Percentiles rank a stretch among this genome's conserved stretches.
Conservation (phyloP, 2,329 filamentous ascomycete genomes). For the Dothistroma septosporum region DNA sequence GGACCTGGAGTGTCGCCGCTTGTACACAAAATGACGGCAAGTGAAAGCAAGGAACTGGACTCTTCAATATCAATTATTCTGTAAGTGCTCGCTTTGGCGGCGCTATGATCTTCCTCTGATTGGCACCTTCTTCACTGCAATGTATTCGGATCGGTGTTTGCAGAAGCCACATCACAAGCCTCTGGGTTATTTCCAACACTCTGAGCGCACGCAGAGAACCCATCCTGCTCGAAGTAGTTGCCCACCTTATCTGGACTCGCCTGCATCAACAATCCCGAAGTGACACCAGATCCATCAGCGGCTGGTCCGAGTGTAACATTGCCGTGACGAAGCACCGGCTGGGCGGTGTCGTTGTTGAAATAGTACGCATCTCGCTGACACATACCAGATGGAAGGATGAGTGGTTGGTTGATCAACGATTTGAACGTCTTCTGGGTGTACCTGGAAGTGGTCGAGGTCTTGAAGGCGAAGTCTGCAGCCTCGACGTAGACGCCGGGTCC, state of each 20-base stretch:
- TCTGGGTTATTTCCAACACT: slow-evolving; percentile 24
- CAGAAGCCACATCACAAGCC: slow-evolving; percentile 21
- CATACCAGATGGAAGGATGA: slow-evolving; percentile 13
- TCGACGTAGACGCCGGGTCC: slow-evolving; percentile 25
- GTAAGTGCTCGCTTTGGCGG: no score
- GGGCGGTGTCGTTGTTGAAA: slow-evolving; percentile 24
- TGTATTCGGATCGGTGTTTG: slow-evolving; percentile 16
- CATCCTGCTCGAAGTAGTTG: slow-evolving; percentile 20
- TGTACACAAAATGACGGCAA: no score
- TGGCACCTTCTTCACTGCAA: not conserved
- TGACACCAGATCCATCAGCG: slow-evolving; percentile 16
- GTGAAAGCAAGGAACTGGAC: not conserved
- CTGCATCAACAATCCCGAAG: slow-evolving; percentile 14
- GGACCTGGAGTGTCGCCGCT: not conserved
- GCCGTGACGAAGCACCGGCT: slow-evolving; percentile 16
- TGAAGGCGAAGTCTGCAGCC: slow-evolving; percentile 20
- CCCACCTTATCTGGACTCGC: slow-evolving; percentile 22
- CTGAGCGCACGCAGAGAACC: slow-evolving; percentile 23
- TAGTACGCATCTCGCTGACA: slow-evolving; percentile 27
- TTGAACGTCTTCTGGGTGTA: slow-evolving; percentile 21
- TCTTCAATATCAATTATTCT: no score
- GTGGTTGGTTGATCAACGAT: slow-evolving; percentile 21
- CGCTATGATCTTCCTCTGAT: no score
- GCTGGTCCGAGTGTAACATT: slow-evolving; percentile 25
- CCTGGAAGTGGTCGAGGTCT: slow-evolving; percentile 2